Evolutionary conservation across 768 basidiomycete genomes (phyloP).

Genomic region (Tylopilus plumbeoviolaceoides): DNA sequence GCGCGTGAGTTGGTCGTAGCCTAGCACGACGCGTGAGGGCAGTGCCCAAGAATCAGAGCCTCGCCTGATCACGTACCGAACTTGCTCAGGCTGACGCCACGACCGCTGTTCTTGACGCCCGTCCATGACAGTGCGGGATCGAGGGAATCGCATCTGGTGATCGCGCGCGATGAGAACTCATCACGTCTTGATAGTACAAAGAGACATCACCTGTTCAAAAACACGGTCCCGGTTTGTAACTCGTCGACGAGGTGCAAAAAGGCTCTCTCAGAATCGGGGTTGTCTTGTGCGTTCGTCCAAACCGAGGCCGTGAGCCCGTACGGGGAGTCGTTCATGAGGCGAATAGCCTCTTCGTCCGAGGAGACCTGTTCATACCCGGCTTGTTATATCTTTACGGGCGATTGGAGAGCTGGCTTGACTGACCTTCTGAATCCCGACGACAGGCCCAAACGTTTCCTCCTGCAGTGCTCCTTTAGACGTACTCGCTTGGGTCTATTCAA

Average conservation of each 20-base stretch:
- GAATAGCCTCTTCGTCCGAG: conserved; percentile 83
- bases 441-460: conserved; percentile 92
- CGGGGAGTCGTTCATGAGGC: conserved; percentile 93
- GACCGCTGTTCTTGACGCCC: conserved; percentile 89
- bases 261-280: conserved; percentile 57
- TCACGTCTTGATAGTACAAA: not conserved
- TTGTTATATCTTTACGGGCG: not conserved
- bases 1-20: conserved; percentile 81
- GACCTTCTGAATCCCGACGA: conserved; percentile 91
- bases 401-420: not conserved
- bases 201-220: conserved; percentile 69
- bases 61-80: conserved; percentile 60
- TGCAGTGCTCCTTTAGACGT: conserved; percentile 22
- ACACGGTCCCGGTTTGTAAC: conserved; percentile 89
- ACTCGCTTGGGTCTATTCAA: not conserved
- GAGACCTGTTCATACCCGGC: conserved; percentile 45
- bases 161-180: not conserved
- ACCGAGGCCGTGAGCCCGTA: conserved; percentile 94
- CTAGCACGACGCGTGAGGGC: conserved; percentile 31
- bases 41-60: not conserved
- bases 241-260: conserved; percentile 64
- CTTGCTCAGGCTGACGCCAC: conserved; percentile 86
- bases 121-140: conserved; percentile 96
- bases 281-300: conserved; percentile 75
- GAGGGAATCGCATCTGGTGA: conserved; percentile 73